Conservation (phyloP, 371 early-diverging fungal genomes). For the Rhizoclosmatium hyalinum region DNA sequence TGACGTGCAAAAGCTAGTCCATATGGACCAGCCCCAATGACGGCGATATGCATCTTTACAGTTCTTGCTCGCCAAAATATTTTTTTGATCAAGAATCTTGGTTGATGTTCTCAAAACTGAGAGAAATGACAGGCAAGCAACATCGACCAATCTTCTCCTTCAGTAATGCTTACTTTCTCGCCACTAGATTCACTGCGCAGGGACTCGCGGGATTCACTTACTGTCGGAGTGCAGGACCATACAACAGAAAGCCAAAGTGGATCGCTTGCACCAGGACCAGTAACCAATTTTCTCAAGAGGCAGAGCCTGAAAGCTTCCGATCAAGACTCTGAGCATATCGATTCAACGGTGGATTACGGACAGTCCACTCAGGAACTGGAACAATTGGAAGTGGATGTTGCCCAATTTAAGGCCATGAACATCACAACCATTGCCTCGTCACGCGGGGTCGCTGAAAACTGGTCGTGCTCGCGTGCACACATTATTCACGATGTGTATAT, state of each 20-base stretch:
- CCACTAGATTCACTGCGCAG: not conserved
- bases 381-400: not conserved
- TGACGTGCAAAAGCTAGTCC: not conserved
- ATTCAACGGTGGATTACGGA: not conserved
- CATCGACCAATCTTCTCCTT: not conserved
- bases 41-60: not conserved
- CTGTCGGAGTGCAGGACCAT: too few species aligned
- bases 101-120: not conserved
- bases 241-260: not conserved
- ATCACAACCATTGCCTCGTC: constrained; percentile 9
- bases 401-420: not conserved
- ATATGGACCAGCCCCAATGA: constrained; percentile 7
- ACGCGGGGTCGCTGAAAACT: not conserved
- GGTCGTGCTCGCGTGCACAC: constrained; percentile 17
- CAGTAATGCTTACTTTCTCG: not conserved
- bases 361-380: not conserved
- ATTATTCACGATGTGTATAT: constrained; percentile 12
- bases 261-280: not conserved
- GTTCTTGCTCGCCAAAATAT: too few species aligned
- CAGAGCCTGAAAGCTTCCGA: not conserved
- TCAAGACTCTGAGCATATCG: not conserved
- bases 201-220: too few species aligned
- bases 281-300: too few species aligned
- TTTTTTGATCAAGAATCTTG: not conserved
- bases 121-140: not conserved